These are phyloP conservation scores for Delonix regia DNA, from an alignment of 306 rosid species.

Conservation along the genomic window DNA sequence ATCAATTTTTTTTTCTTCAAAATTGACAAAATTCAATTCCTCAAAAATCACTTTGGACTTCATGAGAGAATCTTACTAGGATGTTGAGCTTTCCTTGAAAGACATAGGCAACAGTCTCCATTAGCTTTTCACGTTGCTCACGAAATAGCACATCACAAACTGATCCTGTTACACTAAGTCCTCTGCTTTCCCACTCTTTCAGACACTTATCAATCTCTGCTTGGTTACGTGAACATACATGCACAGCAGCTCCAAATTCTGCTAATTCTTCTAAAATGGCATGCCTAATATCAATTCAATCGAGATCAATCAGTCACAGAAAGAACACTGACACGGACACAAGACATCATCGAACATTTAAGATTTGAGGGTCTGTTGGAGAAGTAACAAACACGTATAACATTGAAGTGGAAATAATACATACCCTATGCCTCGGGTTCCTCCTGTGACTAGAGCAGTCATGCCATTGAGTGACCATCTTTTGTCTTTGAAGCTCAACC, in stretches of 20 bases:
- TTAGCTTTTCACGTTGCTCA: constrained; percentile 21
- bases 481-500: constrained; percentile 14
- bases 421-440: constrained; percentile 49
- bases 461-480: constrained; percentile 46
- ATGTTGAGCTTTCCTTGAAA: constrained; percentile 41
- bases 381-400: too few species aligned
- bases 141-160: constrained; percentile 1
- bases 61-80: constrained; percentile 21
- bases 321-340: too few species aligned
- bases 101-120: constrained; percentile 3
- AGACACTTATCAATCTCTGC: constrained; percentile 28
- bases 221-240: constrained; percentile 37
- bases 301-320: neutral
- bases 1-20: too few species aligned
- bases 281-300: neutral
- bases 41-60: too few species aligned
- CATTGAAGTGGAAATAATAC: neutral
- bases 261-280: constrained; percentile 42
- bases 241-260: constrained; percentile 40
- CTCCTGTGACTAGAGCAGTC: constrained; percentile 50
- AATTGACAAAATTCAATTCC: too few species aligned
- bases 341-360: too few species aligned
- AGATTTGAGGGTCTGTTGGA: too few species aligned
- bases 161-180: constrained; percentile 33
- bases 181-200: constrained; percentile 35